Evolutionary conservation across 2,329 filamentous ascomycete species (phyloP).

Genomic region (Aspergillus tanneri): DNA sequence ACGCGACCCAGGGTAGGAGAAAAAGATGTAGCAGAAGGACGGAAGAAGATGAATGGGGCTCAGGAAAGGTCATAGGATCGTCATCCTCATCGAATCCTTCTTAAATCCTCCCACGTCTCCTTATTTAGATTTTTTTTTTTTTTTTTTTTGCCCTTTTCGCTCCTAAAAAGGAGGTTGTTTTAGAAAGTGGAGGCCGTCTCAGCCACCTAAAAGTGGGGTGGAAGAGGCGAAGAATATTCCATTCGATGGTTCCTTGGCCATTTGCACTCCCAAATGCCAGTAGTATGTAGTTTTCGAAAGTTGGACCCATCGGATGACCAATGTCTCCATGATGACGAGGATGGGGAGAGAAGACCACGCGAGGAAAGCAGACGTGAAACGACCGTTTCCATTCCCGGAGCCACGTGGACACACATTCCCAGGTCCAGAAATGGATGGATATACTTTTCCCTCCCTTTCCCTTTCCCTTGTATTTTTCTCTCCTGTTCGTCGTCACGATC

Average conservation of each 20-base stretch:
- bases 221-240: slow-evolving; percentile 18
- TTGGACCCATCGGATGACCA: no score
- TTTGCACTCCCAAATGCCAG: neutral
- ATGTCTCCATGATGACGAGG: no score
- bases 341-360: no score
- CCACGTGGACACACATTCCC: no score
- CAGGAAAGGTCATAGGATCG: neutral
- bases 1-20: slow-evolving; percentile 3
- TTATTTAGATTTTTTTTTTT: neutral
- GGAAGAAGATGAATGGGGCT: slow-evolving; percentile 5
- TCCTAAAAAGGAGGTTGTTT: slow-evolving; percentile 11
- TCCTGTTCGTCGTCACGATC: no score
- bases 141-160: neutral
- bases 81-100: neutral
- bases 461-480: no score
- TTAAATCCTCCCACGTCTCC: neutral
- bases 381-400: no score
- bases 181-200: slow-evolving; percentile 18
- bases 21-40: slow-evolving; percentile 3
- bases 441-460: no score
- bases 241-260: neutral
- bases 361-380: no score
- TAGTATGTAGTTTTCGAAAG: no score
- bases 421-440: no score
- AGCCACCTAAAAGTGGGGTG: slow-evolving; percentile 12